A percentile compares a stretch with the other conserved stretches of the same genome.
phyloP scores from a whole-genome alignment of 768 basidiomycete genomes.

The Agaricus blazei region DNA sequence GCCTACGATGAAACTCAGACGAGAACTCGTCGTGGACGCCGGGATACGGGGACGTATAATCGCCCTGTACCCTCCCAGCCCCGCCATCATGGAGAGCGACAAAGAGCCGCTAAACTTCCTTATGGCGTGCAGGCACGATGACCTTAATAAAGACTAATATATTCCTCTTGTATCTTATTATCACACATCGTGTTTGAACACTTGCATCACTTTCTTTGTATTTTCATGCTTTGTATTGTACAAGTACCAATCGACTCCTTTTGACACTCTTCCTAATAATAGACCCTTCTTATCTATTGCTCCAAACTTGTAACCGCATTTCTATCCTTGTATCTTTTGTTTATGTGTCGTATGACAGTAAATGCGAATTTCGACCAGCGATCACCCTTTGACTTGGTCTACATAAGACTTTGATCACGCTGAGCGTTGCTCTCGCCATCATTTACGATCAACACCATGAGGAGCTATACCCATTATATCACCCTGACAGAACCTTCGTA shows the following conservation, averaged over 20 bases:
- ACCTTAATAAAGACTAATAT: neutral
- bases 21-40: neutral
- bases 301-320: no score
- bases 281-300: neutral
- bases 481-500: no score
- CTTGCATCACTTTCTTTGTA: neutral
- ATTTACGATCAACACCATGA: no score
- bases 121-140: neutral
- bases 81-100: constrained; percentile 7
- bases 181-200: neutral
- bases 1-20: constrained; percentile 4
- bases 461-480: no score
- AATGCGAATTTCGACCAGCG: neutral
- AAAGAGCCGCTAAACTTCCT: constrained; percentile 3
- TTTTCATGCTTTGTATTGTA: neutral
- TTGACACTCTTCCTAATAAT: neutral
- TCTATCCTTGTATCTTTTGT: neutral
- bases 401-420: no score
- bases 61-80: constrained; percentile 3
- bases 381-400: no score
- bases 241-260: neutral
- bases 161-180: neutral
- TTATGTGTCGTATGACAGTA: neutral
- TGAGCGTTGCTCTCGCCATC: no score
- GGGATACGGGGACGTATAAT: neutral